Evolutionary conservation across 1,284 basidiomycete species (phyloP).

Genomic region (Athelia sp.): DNA sequence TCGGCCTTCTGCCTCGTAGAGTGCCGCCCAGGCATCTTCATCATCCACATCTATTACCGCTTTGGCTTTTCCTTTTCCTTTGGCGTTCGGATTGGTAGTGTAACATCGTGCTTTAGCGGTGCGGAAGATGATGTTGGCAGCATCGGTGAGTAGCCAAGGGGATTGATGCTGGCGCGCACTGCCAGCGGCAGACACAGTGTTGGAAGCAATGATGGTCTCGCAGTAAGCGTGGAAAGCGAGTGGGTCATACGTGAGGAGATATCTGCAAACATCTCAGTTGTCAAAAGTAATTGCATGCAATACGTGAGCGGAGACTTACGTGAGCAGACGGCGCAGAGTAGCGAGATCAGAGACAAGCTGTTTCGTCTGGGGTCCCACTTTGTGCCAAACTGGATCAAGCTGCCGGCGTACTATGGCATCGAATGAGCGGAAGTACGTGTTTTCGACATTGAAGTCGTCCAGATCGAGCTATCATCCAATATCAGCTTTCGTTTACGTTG

Average conservation of each 20-base stretch:
- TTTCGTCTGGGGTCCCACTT: conserved; percentile 88
- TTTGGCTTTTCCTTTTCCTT: conserved; percentile 16
- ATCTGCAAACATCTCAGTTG: conserved; percentile 39
- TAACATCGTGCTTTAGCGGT: conserved; percentile 82
- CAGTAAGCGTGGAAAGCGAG: conserved; percentile 91
- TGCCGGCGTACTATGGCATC: conserved; percentile 87
- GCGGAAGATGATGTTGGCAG: conserved; percentile 84
- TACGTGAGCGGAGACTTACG: conserved; percentile 33
- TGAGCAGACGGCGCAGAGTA: conserved; percentile 79
- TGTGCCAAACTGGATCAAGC: conserved; percentile 95
- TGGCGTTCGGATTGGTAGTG: conserved; percentile 37
- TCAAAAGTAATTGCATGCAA: background rate
- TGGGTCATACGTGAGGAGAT: conserved; percentile 88
- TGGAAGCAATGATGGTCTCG: conserved; percentile 83
- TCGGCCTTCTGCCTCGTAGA: conserved; percentile 44
- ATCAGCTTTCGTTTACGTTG: background rate
- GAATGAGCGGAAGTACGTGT: conserved; percentile 93
- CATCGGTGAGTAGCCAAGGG: conserved; percentile 85
- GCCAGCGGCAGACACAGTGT: conserved; percentile 50
- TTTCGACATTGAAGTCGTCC: conserved; percentile 91
- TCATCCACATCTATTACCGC: conserved; percentile 44
- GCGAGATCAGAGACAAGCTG: conserved; percentile 88
- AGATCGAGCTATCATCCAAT: conserved; percentile 69
- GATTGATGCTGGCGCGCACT: conserved; percentile 64
- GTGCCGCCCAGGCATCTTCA: conserved; percentile 67